phyloP scores from a whole-genome alignment of 768 basidiomycete species.

The Collybia sordida region DNA sequence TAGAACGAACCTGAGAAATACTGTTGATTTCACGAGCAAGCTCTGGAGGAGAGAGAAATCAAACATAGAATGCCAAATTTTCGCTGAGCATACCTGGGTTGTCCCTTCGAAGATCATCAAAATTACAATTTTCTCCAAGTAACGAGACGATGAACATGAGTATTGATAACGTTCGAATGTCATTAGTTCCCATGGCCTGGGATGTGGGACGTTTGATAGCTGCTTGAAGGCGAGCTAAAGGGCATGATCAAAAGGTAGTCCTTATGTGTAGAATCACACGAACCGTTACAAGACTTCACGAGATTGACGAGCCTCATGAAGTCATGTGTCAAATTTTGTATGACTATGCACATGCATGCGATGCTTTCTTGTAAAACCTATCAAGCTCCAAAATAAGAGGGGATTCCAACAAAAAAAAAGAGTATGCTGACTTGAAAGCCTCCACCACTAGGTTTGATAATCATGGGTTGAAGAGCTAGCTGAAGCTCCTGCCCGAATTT shows the following conservation, averaged over 20 bases:
- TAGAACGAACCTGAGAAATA: constrained; percentile 54
- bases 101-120: constrained; percentile 72
- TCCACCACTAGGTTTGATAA: constrained; percentile 75
- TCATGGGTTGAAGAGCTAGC: constrained; percentile 81
- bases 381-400: constrained; percentile 1
- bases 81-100: constrained; percentile 47
- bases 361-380: constrained; percentile 90
- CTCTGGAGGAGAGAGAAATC: constrained; percentile 29
- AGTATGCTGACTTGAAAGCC: constrained; percentile 58
- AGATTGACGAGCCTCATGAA: constrained; percentile 75
- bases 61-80: neutral
- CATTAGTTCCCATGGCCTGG: constrained; percentile 43
- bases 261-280: constrained; percentile 13
- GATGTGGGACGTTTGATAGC: constrained; percentile 43
- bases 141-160: constrained; percentile 84
- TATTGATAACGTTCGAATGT: constrained; percentile 58
- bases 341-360: constrained; percentile 87
- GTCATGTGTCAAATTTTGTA: constrained; percentile 85
- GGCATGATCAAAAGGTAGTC: constrained; percentile 4
- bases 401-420: neutral
- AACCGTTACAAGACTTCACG: constrained; percentile 84
- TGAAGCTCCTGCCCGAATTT: constrained; percentile 91
- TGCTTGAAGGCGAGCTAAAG: constrained; percentile 62
- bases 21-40: constrained; percentile 55
- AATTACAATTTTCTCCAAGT: constrained; percentile 86